A percentile compares a stretch with the other conserved stretches of the same genome.
phyloP scores from a whole-genome alignment of 2,329 filamentous ascomycete genomes.

The Fusarium temperatum region DNA sequence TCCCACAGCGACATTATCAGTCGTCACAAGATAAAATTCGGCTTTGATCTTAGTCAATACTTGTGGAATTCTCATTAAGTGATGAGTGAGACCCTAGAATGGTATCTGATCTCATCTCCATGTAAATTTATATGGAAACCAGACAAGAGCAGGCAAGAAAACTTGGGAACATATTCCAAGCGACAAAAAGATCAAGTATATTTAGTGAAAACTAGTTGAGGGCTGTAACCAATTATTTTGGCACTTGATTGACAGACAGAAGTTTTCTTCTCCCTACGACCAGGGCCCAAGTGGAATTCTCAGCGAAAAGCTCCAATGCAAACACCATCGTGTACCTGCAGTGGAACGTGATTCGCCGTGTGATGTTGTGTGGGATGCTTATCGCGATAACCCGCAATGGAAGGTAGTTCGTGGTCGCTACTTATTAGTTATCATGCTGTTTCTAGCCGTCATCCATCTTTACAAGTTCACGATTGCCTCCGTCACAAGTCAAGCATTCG shows the following conservation, averaged over 20 bases:
- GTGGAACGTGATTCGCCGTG: neutral
- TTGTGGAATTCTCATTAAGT: neutral
- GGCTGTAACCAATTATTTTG: too few relatives aligned
- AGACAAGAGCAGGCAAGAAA: neutral
- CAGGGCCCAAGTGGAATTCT: neutral
- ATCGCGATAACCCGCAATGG: conserved; percentile 32
- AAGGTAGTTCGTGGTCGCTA: conserved; percentile 4
- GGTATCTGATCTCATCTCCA: neutral
- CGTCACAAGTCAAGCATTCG: neutral
- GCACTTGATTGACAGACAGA: too few relatives aligned
- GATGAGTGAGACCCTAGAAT: neutral
- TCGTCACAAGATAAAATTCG: neutral
- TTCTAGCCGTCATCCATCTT: neutral
- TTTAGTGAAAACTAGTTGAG: neutral
- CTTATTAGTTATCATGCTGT: neutral
- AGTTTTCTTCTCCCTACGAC: neutral
- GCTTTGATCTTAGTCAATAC: neutral
- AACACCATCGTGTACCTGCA: neutral
- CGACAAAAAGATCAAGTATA: neutral
- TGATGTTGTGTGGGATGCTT: conserved; percentile 7
- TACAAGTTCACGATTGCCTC: conserved; percentile 1
- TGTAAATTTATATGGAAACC: neutral
- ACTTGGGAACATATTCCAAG: neutral
- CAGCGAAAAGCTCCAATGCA: neutral
- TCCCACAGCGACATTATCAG: neutral